Base-by-base conservation (phyloP, 768 basidiomycete species). In the Lepiota venenata region DNA sequence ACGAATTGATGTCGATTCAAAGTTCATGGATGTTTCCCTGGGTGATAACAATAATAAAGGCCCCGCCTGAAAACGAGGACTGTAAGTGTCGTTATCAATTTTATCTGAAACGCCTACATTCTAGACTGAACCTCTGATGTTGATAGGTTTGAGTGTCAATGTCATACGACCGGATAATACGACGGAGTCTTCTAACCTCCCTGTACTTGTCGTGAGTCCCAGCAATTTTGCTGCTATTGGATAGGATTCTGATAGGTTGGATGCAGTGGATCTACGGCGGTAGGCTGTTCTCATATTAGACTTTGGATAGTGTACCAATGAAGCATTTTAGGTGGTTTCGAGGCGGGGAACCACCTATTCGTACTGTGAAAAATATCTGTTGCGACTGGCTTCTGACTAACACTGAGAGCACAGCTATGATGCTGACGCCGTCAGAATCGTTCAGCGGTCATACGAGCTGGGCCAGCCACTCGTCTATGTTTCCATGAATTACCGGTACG, bases 381-480 rank as follows among this genome's bases (percentile, higher is more conserved):
- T 45, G 16, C 14, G 12, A 25, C 36, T n/a, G 7, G 0, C 22
- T 47, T 21, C 3, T 21, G 0, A 43, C 21, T 20, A 16, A 18
- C 29, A 8, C 39, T 35, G 9, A 37, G 38, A 29, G 20, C 27
- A 21, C 16, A 77, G 76, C 27, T 75, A 74, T 38, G 74, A 79
- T 50, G 76, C 76, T 8, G 51, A 29, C 48, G 63, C 56, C 22
- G 58, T 61, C 6, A 45, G 45, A 5, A 69, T 81, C 21, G 78
- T 82, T 5, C 60, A 71, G 20, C 71, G 75, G 8, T 81, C 79
- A 0, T 67, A 75, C 18, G 66, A 64, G 27, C 58, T 79, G 12
- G 72, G 70, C 6, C 61, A 76, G 46, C 80, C 80, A 4, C 66
- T 81, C 15, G 69, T 81, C 3, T 81, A 75, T 56, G 79, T 80